phyloP scores from a whole-genome alignment of 2,329 filamentous ascomycete species.

The Shiraia sp. region DNA sequence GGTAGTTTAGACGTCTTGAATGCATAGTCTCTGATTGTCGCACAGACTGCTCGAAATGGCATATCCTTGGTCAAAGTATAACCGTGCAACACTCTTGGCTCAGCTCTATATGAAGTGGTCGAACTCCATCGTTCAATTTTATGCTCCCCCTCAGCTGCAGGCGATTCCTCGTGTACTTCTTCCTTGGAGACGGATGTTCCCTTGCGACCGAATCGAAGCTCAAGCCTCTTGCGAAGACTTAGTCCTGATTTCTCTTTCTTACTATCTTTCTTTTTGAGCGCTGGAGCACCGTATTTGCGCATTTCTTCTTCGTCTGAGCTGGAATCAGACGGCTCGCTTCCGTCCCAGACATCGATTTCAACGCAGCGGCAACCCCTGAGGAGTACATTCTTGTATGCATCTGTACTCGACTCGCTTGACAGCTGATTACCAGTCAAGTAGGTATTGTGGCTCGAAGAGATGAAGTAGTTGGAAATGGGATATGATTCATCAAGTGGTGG shows the following conservation, averaged over 20 bases:
- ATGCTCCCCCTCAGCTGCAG: conserved; percentile 15
- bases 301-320: conserved; percentile 43
- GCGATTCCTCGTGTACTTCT: conserved; percentile 7
- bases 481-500: conserved; percentile 61
- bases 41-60: conserved; percentile 83
- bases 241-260: conserved; percentile 30
- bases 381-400: conserved; percentile 78
- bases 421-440: conserved; percentile 88
- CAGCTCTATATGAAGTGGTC: conserved; percentile 46
- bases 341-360: conserved; percentile 95
- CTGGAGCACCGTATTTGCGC: conserved; percentile 19
- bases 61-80: conserved; percentile 86
- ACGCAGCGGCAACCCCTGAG: conserved; percentile 82
- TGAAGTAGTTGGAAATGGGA: conserved; percentile 87
- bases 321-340: conserved; percentile 53
- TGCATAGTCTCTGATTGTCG: conserved; percentile 75
- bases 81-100: conserved; percentile 81
- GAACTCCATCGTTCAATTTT: conserved; percentile 38
- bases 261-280: conserved; percentile 26
- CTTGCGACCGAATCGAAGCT: conserved; percentile 36
- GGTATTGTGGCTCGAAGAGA: conserved; percentile 94
- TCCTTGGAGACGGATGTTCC: conserved; percentile 26
- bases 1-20: conserved; percentile 77
- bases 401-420: conserved; percentile 73
- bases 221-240: conserved; percentile 42